Percentiles rank a stretch among this genome's conserved stretches.
phyloP scores from a whole-genome alignment of 306 rosid genomes.

The Hippophae gyantsensis region DNA sequence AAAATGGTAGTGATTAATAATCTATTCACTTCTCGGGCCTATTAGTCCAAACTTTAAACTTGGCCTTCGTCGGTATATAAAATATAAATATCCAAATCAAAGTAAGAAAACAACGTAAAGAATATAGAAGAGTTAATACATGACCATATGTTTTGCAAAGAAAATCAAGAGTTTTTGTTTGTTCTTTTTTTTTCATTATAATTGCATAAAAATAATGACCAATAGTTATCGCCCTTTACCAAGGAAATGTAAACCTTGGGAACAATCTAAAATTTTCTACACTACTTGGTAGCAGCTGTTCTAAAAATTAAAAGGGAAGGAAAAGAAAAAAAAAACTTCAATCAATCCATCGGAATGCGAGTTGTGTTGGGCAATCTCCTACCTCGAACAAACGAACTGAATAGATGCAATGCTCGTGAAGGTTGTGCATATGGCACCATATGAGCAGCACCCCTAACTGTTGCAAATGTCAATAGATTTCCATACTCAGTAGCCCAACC shows the following conservation, averaged over 20 bases:
- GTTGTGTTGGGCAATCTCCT: slow-evolving; percentile 63
- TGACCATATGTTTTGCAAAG: no score
- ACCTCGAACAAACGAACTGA: slow-evolving; percentile 50
- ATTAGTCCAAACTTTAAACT: no score
- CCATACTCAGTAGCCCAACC: slow-evolving; percentile 92
- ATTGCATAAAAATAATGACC: not conserved
- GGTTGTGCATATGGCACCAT: slow-evolving; percentile 94
- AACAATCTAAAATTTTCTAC: not conserved
- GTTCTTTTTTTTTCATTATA: not conserved
- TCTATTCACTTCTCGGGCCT: no score
- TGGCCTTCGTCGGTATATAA: no score
- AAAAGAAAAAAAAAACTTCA: not conserved
- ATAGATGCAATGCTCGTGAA: slow-evolving; percentile 66
- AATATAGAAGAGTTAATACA: no score
- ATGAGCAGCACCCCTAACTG: slow-evolving; percentile 81
- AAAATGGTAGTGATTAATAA: no score
- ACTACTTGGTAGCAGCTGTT: not conserved
- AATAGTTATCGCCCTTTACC: not conserved
- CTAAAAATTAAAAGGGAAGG: no score
- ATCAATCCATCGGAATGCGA: slow-evolving; percentile 29
- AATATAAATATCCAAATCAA: no score
- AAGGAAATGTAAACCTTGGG: slow-evolving; percentile 5
- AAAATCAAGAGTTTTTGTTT: no score
- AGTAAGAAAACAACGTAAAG: no score
- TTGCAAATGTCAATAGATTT: slow-evolving; percentile 62